Evolutionary conservation across 1,284 basidiomycete species (phyloP), one percentile per base, ranked within the genome.

Genomic region (Afroboletus lepidellus): DNA sequence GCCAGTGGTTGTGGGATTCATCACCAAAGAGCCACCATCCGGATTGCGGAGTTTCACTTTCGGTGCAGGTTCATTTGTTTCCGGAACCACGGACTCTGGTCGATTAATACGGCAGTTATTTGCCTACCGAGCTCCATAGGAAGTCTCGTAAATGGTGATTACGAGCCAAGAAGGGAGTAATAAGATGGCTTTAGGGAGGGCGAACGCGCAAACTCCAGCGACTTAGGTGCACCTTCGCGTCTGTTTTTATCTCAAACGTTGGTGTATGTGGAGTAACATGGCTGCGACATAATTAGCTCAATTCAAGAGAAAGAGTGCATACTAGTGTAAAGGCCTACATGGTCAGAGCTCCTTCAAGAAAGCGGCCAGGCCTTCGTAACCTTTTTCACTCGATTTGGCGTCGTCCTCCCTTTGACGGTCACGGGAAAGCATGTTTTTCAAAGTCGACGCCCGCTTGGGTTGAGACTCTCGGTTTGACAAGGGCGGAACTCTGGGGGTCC

Each of bases 351-450:
- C 69, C 58, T 70, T 74, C 54, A 87, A 66, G 67, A 89, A 87
- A 42, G 79, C 77, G 8, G 81, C 77, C 21, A 89, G 68, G 36
- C 75, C 74, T 27, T 67, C 65, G n/a, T 63, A 48, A 48, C 57
- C 56, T 50, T 64, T 61, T 41, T 58, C 60, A 33, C 57, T 56
- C n/a, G 54, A 53, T 64, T 63, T 62, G 67, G 65, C 66, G 63
- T 71, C 66, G 66, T 65, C 58, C 54, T 77, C 74, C 56, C 77
- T 74, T 58, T 76, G 74, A 54, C 79, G 78, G 58, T 84, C 85
- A 33, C 77, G 78, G 32, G 76, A 76, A 34, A 90, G 71, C 72
- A 90, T 77, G 37, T 79, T 76, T 63, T 82, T 84, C 41, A 90
- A 63, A 8, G 76, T 76, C 0, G 72, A 59, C 55, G 75, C 77